Base-by-base conservation (phyloP, 768 basidiomycete genomes). In the Cystobasidium ongulense region DNA sequence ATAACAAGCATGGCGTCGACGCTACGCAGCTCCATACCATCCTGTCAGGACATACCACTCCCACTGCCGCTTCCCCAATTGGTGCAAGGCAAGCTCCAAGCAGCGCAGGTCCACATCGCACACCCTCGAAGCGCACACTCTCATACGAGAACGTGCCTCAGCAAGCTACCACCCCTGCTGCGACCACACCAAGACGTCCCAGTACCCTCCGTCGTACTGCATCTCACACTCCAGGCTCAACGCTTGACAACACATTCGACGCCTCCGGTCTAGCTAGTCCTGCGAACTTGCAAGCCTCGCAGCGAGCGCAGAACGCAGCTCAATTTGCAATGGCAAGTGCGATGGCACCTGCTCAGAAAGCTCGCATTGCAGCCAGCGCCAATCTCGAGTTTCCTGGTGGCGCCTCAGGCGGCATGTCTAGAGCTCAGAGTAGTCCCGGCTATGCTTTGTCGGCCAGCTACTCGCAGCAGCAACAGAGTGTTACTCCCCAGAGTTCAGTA, bases 61-160 rank as follows among this genome's bases (percentile, higher is more conserved):
- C 41, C 17, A 29, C 41, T 7, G 50, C 11, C 25, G 18, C 7
- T 8, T 8, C 23, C 7, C 25, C 25, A 13, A 29, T 4, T 18
- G 39, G n/a, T 67, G 65, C 31, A 33, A n/a, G 25, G 25, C 65
- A 67, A 31, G 53, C 65, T 8, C 43, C 65, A 13, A 41, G 36
- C 23, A 67, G 65, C 65, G 65, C 43, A 10, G 65, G 65, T 3
- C 65, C 65, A 27, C 65, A 67, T 27, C 65, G 65, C 1, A 67
- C 65, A 18, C 65, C 65, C 13, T 46, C 65, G 8, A 67, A 67
- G 43, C 65, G 65, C 17, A 31, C 29, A 11, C 50, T 35, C 3
- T 59, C 33, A 35, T 35, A 59, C 25, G 57, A 67, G 17, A 29
- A 5, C 23, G 25, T 23, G 15, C 11, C 29, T 17, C 29, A 10